Conservation (phyloP, 257 asterid genomes). For the Ilex asprella region DNA sequence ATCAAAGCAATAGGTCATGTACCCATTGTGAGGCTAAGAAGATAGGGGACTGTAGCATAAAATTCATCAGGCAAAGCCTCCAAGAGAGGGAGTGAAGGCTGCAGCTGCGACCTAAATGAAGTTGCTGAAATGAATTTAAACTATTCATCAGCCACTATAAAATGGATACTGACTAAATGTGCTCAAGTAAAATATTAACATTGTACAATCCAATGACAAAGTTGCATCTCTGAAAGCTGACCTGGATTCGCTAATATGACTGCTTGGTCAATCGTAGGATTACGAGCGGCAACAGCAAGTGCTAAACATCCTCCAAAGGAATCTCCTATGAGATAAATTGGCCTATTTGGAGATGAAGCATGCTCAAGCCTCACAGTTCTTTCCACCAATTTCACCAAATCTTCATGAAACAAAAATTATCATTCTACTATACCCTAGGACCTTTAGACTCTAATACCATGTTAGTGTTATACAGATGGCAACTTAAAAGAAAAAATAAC, state of each 20-base stretch:
- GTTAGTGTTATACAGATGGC: no score
- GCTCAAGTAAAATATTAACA: background rate
- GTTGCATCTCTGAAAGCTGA: slow-evolving; percentile 2
- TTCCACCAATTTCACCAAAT: slow-evolving; percentile 36
- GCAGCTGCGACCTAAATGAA: slow-evolving; percentile 46
- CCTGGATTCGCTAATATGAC: slow-evolving; percentile 55
- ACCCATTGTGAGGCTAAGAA: slow-evolving; percentile 20
- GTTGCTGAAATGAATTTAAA: slow-evolving; percentile 36
- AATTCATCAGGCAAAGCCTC: slow-evolving; percentile 35
- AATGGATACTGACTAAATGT: background rate
- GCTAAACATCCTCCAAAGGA: slow-evolving; percentile 61
- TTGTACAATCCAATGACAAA: background rate
- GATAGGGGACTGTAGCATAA: slow-evolving; percentile 24
- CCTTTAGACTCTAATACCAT: no score
- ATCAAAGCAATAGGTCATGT: background rate
- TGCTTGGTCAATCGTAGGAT: slow-evolving; percentile 42
- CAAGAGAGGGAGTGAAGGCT: slow-evolving; percentile 28
- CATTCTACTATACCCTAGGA: background rate
- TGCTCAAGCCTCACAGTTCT: slow-evolving; percentile 29
- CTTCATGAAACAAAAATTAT: background rate
- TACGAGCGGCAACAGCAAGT: slow-evolving; percentile 53
- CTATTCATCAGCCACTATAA: background rate
- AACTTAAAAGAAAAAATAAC: no score
- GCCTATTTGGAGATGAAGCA: slow-evolving; percentile 29
- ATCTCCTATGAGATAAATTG: slow-evolving; percentile 51